phyloP scores from a whole-genome alignment of 2,329 filamentous ascomycete species.

The Graphium sp. region DNA sequence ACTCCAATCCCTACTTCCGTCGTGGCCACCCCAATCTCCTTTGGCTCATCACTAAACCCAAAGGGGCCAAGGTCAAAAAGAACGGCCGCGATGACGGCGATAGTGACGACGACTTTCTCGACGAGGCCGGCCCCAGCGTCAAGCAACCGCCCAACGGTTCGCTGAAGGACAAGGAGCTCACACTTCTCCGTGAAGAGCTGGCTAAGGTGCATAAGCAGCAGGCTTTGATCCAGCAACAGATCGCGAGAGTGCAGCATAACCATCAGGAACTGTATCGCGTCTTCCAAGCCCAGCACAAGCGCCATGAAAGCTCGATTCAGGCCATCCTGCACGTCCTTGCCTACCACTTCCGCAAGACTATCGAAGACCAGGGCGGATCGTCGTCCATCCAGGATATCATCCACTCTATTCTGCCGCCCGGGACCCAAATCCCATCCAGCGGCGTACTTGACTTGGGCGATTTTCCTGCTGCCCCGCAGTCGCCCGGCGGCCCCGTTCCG shows the following conservation, averaged over 20 bases:
- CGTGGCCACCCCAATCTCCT: slow-evolving; percentile 81
- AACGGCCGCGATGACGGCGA: slow-evolving; percentile 54
- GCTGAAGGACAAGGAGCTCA: slow-evolving; percentile 55
- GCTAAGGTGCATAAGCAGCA: slow-evolving; percentile 74
- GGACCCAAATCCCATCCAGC: slow-evolving; percentile 24
- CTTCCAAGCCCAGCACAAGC: too few species aligned
- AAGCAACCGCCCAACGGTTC: slow-evolving; percentile 3
- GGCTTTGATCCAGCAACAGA: slow-evolving; percentile 66
- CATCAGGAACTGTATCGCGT: slow-evolving; percentile 37
- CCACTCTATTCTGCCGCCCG: slow-evolving; percentile 52
- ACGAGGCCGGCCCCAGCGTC: slow-evolving; percentile 27
- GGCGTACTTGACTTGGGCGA: slow-evolving; percentile 46
- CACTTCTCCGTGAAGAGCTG: slow-evolving; percentile 63
- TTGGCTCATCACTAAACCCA: slow-evolving; percentile 94
- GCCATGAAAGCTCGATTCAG: slow-evolving; percentile 98
- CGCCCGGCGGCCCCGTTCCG: slow-evolving; percentile 17
- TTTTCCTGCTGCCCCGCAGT: slow-evolving; percentile 30
- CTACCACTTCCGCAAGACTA: slow-evolving; percentile 85
- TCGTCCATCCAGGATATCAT: slow-evolving; percentile 78
- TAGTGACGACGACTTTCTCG: too few species aligned
- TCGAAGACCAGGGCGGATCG: slow-evolving; percentile 64
- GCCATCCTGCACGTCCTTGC: slow-evolving; percentile 95
- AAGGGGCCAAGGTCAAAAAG: slow-evolving; percentile 46
- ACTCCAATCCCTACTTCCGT: slow-evolving; percentile 92
- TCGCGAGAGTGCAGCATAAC: slow-evolving; percentile 66